Percentiles rank a stretch among this genome's conserved stretches.
Conservation (phyloP, 148 eudicot species). For the Diospyros lotus region DNA sequence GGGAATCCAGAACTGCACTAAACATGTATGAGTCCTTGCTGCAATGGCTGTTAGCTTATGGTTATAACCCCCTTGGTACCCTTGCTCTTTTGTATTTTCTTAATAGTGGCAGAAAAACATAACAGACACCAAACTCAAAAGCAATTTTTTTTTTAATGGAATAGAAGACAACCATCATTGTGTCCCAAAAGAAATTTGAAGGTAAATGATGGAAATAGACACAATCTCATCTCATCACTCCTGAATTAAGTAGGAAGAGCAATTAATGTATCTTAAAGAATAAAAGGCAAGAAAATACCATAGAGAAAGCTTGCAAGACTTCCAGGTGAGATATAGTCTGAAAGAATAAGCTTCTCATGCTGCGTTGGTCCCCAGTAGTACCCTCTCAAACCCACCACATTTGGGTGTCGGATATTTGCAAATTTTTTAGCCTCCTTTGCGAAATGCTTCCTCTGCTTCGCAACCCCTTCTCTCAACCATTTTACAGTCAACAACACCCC, state of each 20-base stretch:
- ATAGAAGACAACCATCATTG: no score
- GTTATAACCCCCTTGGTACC: no score
- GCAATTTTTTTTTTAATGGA: no score
- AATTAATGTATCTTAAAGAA: background rate
- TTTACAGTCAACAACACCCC: constrained; percentile 91
- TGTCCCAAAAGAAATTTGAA: no score
- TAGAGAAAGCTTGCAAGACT: constrained; percentile 93
- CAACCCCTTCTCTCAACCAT: constrained; percentile 98
- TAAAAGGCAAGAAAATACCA: constrained; percentile 45
- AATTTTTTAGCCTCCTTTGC: constrained; percentile 92
- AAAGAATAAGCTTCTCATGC: constrained; percentile 96
- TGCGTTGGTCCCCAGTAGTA: constrained; percentile 99
- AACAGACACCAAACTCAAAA: no score
- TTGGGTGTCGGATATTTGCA: constrained; percentile 91
- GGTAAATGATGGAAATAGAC: background rate
- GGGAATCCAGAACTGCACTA: no score
- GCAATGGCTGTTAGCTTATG: no score
- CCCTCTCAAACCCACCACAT: constrained; percentile 94
- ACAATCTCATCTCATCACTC: background rate
- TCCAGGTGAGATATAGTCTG: constrained; percentile 85
- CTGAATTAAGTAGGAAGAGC: no score
- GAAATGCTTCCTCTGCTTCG: constrained; percentile 88
- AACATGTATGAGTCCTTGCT: no score
- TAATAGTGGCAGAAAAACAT: no score
- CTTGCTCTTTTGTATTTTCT: no score